Conservation (phyloP, 2,329 filamentous ascomycete genomes). For the Colletotrichum sp. region DNA sequence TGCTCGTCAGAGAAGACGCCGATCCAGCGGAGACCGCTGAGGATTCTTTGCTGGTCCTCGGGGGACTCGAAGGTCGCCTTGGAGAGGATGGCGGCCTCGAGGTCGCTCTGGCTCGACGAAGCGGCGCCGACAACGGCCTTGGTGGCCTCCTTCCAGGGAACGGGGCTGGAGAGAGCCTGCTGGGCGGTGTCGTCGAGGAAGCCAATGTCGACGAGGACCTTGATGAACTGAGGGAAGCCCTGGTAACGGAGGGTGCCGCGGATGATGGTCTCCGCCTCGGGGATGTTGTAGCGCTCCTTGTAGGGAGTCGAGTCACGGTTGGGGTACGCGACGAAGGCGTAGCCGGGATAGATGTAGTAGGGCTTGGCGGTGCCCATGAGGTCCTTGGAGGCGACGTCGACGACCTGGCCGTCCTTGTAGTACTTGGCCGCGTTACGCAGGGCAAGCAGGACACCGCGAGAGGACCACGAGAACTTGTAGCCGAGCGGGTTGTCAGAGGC, state of each 20-base stretch:
- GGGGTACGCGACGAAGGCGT: conserved; percentile 88
- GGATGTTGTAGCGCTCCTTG: conserved; percentile 88
- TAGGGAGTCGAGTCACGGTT: conserved; percentile 91
- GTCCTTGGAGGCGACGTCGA: conserved; percentile 66
- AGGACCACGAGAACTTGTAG: conserved; percentile 88
- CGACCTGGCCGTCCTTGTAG: conserved; percentile 79
- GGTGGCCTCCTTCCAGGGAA: conserved; percentile 86
- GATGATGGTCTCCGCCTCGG: conserved; percentile 87
- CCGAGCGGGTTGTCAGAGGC: conserved; percentile 87
- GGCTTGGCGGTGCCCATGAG: conserved; percentile 90
- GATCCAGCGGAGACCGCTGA: conserved; percentile 77
- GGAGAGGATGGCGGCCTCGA: conserved; percentile 74
- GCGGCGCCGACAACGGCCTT: conserved; percentile 75
- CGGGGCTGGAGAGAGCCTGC: conserved; percentile 68
- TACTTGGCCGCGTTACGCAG: conserved; percentile 85
- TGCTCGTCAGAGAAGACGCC: conserved; percentile 70
- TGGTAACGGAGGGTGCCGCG: conserved; percentile 76
- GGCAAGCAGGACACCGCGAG: conserved; percentile 85
- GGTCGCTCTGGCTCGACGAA: conserved; percentile 70
- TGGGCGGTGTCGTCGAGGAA: conserved; percentile 79
- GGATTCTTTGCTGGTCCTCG: conserved; percentile 72
- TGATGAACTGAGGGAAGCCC: conserved; percentile 91
- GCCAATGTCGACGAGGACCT: conserved; percentile 84
- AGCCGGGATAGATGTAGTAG: conserved; percentile 89
- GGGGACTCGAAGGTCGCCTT: conserved; percentile 75